phyloP scores from a whole-genome alignment of 2,329 filamentous ascomycete species.

The Alternaria hordeiaustralica region DNA sequence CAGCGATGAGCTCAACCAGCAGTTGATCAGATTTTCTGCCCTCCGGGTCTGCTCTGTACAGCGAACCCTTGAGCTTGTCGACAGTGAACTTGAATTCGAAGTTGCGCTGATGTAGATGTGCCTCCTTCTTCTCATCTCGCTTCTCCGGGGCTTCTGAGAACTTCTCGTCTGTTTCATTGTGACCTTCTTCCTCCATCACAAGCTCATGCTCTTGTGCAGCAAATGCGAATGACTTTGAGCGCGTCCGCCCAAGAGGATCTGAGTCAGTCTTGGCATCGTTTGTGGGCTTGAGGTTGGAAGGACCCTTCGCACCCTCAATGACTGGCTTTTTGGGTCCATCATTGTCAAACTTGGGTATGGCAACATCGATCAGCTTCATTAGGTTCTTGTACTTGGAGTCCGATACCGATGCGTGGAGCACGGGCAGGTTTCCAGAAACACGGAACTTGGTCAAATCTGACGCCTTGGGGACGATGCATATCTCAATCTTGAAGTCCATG shows the following conservation, averaged over 20 bases:
- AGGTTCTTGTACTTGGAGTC: slow-evolving; percentile 96
- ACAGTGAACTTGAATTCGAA: slow-evolving; percentile 98
- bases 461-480: slow-evolving; percentile 95
- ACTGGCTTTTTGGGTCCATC: slow-evolving; percentile 49
- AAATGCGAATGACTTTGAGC: slow-evolving; percentile 77
- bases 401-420: slow-evolving; percentile 89
- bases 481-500: slow-evolving; percentile 94
- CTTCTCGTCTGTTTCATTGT: slow-evolving; percentile 67
- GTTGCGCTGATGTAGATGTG: slow-evolving; percentile 81
- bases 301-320: slow-evolving; percentile 42
- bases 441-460: slow-evolving; percentile 91
- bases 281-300: slow-evolving; percentile 47
- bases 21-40: slow-evolving; percentile 77
- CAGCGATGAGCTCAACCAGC: slow-evolving; percentile 88
- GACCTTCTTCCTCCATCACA: slow-evolving; percentile 74
- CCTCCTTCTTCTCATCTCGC: slow-evolving; percentile 51
- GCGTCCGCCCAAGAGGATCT: slow-evolving; percentile 57
- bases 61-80: slow-evolving; percentile 88
- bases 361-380: slow-evolving; percentile 95
- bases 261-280: slow-evolving; percentile 35
- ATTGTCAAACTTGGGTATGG: slow-evolving; percentile 80
- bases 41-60: slow-evolving; percentile 85
- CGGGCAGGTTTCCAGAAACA: slow-evolving; percentile 88
- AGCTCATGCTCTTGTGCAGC: slow-evolving; percentile 75
- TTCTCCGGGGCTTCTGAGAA: slow-evolving; percentile 72